Evolutionary conservation across 495 filamentous ascomycete genomes (phyloP).

Genomic region (Umbilicaria muhlenbergii): DNA sequence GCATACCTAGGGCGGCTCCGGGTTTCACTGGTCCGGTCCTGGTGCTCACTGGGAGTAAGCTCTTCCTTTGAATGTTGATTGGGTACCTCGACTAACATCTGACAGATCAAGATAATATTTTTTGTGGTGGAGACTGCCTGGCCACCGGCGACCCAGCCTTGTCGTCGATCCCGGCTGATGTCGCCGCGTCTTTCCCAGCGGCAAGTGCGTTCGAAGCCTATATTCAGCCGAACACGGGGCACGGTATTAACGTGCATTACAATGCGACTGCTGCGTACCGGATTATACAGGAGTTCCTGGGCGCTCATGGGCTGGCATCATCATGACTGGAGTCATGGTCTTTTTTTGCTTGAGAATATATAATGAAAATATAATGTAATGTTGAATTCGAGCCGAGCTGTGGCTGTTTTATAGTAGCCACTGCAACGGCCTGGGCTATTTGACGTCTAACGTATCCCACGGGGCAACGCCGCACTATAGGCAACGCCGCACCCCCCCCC

Average conservation of each 20-base stretch:
- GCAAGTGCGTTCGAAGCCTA: slow-evolving; percentile 26
- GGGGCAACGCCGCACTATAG: too few relatives aligned
- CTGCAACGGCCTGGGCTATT: too few relatives aligned
- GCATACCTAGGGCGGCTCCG: slow-evolving; percentile 12
- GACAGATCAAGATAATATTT: slow-evolving; percentile 30
- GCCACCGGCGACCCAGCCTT: slow-evolving; percentile 17
- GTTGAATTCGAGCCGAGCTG: too few relatives aligned
- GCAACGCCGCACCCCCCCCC: too few relatives aligned
- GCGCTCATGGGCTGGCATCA: slow-evolving; percentile 13
- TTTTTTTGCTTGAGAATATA: background rate
- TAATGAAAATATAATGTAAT: too few relatives aligned
- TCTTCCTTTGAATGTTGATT: background rate
- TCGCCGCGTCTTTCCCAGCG: slow-evolving; percentile 24
- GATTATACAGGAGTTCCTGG: slow-evolving; percentile 20
- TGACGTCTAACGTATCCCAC: too few relatives aligned
- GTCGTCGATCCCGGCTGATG: slow-evolving; percentile 25
- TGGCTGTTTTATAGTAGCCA: too few relatives aligned
- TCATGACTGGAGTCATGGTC: background rate
- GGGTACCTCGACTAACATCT: background rate
- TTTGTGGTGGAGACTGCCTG: slow-evolving; percentile 37
- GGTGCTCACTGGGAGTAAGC: slow-evolving; percentile 26
- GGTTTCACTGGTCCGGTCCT: slow-evolving; percentile 30
- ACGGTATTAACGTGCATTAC: slow-evolving; percentile 36
- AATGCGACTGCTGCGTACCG: slow-evolving; percentile 28
- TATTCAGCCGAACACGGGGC: slow-evolving; percentile 32